phyloP scores from a whole-genome alignment of 2,329 filamentous ascomycete species.

The Verticillium albo-atrum region DNA sequence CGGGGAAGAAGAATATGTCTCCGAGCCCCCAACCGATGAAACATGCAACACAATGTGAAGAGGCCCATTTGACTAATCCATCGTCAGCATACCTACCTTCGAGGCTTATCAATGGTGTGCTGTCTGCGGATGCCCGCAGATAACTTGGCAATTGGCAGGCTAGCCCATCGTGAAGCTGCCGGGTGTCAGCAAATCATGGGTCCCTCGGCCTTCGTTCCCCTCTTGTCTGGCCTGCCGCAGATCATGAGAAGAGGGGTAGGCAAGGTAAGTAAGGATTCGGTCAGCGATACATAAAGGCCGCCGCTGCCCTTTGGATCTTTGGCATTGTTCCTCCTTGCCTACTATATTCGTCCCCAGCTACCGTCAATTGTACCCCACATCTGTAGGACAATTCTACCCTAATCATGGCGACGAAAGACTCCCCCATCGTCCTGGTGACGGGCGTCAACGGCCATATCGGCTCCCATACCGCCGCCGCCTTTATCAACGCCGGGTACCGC shows the following conservation, averaged over 20 bases:
- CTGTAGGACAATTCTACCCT: too few species aligned
- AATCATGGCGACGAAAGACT: not conserved
- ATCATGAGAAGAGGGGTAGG: not conserved
- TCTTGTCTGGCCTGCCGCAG: not conserved
- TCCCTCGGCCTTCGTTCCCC: not conserved
- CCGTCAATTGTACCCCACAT: too few species aligned
- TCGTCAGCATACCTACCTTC: too few species aligned
- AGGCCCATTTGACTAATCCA: too few species aligned
- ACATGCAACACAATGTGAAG: too few species aligned
- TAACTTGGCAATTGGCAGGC: too few species aligned
- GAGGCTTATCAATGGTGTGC: too few species aligned
- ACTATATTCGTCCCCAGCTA: too few species aligned
- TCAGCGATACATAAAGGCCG: not conserved
- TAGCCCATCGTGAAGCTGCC: not conserved
- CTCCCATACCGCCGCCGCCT: constrained; percentile 18
- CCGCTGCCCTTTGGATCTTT: not conserved
- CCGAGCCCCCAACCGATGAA: too few species aligned
- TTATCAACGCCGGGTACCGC: constrained; percentile 23
- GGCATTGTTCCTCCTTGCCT: too few species aligned
- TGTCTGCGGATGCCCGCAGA: too few species aligned
- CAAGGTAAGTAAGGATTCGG: not conserved
- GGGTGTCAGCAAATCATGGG: not conserved
- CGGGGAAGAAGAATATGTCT: too few species aligned
- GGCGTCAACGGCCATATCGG: constrained; percentile 30
- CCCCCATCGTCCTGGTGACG: constrained; percentile 20